Base-by-base conservation (phyloP, 2,329 filamentous ascomycete genomes). In the Fusarium sp. region DNA sequence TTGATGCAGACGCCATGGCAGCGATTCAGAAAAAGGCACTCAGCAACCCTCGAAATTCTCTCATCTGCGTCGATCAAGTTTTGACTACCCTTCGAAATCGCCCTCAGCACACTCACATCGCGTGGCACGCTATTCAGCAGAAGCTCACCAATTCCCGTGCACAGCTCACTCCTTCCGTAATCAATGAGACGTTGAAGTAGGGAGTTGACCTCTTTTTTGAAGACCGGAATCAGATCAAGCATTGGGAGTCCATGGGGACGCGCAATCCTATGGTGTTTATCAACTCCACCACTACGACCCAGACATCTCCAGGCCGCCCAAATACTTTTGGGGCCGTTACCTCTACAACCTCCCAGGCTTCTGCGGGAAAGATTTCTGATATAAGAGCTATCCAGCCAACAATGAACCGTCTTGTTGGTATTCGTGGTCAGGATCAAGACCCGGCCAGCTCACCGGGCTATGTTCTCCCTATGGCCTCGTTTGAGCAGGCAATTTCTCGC, bases 351-450 rank as follows among this genome's bases (percentile, higher is more conserved):
- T 14, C 26, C 3, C 49, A 60, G 15, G 13, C 37, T 18, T 11
- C 27, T 3, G 12, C 20, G 5, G 15, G 6, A 3, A 15, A 33
- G 14, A 20, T 18, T 17, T 17, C 15, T 6, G 9, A 12, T 5
- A 11, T 12, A 11, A 32, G 18, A 41, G 35, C 17, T 6, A 30
- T 42, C 11, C 13, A 49, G 6, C 37, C 8, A 7, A 23, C 23
- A 7, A 57, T 58, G 59, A 57, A 49, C 42, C 59, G 42, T 5
- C 45, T 62, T 4, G 59, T 62, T 5, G 59, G 59, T 1, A 62
- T 57, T 10, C 35, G 7, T 3, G 37, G 23, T 8, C 6, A 20
- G 0, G 56, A 35, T 15, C 33, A 61, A 3, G 56, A 61, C 12
- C 56, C 61, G 2, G 3, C 46, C 2, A 54, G 46, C n/a, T 46